Evolutionary conservation across 2,329 filamentous ascomycete genomes (phyloP), one percentile per base, ranked within the genome.

Genomic region (Pseudogymnoascus verrucosus): DNA sequence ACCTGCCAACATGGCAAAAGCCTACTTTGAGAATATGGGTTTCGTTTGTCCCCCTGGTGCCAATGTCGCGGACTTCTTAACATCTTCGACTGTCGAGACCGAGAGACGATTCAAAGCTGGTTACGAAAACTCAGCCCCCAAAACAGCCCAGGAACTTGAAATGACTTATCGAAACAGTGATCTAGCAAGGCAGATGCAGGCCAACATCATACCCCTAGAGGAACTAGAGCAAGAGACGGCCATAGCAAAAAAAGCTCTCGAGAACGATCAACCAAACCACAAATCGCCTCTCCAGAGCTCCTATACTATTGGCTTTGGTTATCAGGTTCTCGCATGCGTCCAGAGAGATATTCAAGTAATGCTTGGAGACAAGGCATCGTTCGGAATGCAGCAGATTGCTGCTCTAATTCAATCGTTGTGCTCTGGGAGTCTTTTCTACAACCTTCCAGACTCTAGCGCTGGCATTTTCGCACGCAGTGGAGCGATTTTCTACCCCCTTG

Each of bases 381-480:
- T 88, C 39, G 67, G 86, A 65, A 84, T 88, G 74, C 87, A 86
- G 70, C 85, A 88, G 68, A 73, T 78, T 4, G 79, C 81, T 0
- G 85, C 82, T 1, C 69, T 89, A 6, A 68, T 79, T 0, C 84
- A 88, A 68, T 85, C 86, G 0, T 73, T 90, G 4, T 82, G 89
- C 64, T 78, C 81, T 1, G 87, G 86, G 5, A 89, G 86, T 0
- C 78, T 89, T 3, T 90, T 90, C 74, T 90, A 89, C 74, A 79
- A 85, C 63, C 82, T 86, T 0, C 80, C 85, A 0, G 65, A 75
- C 21, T 84, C 81, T 60, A 83, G 84, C 0, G 78, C 74, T 1
- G 87, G 87, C 6, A 74, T 90, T 0, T 89, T 89, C 71, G 70
- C 83, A 68, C 88, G 88, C 68, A 79, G 81, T 0, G 88, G 87